phyloP scores from a whole-genome alignment of 2,329 filamentous ascomycete genomes.

The Claviceps sp. region DNA sequence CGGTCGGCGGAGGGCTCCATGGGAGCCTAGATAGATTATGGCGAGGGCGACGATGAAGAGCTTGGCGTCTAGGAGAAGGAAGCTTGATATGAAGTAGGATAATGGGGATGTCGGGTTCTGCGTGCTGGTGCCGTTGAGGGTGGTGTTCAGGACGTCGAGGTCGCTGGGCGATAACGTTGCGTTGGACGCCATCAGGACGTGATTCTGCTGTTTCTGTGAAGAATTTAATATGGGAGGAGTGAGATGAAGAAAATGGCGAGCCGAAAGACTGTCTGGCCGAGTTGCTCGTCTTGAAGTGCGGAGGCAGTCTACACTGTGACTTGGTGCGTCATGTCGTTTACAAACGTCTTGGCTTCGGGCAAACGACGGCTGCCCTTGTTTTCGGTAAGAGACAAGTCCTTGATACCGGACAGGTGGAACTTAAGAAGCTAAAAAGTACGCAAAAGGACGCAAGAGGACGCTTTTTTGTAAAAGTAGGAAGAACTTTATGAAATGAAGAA shows the following conservation, averaged over 20 bases:
- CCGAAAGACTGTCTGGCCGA: background rate
- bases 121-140: conserved; percentile 10
- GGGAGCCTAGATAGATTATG: conserved; percentile 72
- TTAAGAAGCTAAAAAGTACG: too few relatives aligned
- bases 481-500: background rate
- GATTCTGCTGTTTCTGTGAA: too few relatives aligned
- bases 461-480: too few relatives aligned
- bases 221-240: too few relatives aligned
- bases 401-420: too few relatives aligned
- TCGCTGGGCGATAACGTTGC: conserved; percentile 10
- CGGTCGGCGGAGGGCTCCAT: conserved; percentile 74
- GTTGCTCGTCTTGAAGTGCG: background rate
- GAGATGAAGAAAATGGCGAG: too few relatives aligned
- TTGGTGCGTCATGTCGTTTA: too few relatives aligned
- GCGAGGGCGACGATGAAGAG: conserved; percentile 55
- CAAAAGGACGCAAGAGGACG: too few relatives aligned
- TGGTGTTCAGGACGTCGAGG: conserved; percentile 19
- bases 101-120: conserved; percentile 15
- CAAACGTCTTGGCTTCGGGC: too few relatives aligned
- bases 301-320: background rate
- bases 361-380: too few relatives aligned
- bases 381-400: too few relatives aligned
- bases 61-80: conserved; percentile 32
- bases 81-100: conserved; percentile 20
- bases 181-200: conserved; percentile 11